Evolutionary conservation across 2,329 filamentous ascomycete species (phyloP).

Genomic region (Penicillium sp.): DNA sequence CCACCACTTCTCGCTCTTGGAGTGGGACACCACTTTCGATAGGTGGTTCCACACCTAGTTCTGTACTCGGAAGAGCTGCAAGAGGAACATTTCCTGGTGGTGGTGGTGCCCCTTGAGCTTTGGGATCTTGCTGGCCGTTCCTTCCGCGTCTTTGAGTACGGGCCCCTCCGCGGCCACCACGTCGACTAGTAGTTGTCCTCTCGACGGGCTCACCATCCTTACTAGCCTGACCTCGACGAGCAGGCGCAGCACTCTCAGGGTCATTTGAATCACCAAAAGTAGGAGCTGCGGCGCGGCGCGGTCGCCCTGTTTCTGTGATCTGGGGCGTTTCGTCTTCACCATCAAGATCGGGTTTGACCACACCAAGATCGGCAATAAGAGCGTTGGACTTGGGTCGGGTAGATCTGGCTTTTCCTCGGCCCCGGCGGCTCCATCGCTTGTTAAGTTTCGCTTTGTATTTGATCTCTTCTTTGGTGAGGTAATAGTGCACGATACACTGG

Average conservation of each 20-base stretch:
- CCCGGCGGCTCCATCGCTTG: slow-evolving; percentile 50
- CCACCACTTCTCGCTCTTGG: slow-evolving; percentile 29
- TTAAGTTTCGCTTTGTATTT: slow-evolving; percentile 56
- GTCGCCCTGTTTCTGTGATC: slow-evolving; percentile 56
- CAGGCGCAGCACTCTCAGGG: slow-evolving; percentile 31
- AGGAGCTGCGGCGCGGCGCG: slow-evolving; percentile 54
- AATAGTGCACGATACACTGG: slow-evolving; percentile 57
- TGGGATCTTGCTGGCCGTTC: slow-evolving; percentile 36
- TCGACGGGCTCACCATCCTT: slow-evolving; percentile 43
- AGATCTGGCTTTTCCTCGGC: slow-evolving; percentile 40
- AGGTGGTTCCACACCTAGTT: slow-evolving; percentile 22
- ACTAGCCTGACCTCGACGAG: slow-evolving; percentile 37
- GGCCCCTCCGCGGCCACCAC: slow-evolving; percentile 39
- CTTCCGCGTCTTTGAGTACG: slow-evolving; percentile 42
- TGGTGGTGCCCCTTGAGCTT: slow-evolving; percentile 16
- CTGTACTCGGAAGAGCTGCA: slow-evolving; percentile 32
- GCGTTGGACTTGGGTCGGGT: slow-evolving; percentile 52
- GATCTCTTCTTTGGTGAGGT: slow-evolving; percentile 54
- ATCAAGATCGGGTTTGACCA: slow-evolving; percentile 48
- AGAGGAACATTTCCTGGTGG: slow-evolving; percentile 22
- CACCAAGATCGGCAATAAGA: slow-evolving; percentile 52
- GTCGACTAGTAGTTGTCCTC: slow-evolving; percentile 36
- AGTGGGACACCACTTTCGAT: slow-evolving; percentile 21
- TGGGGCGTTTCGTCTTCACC: slow-evolving; percentile 49
- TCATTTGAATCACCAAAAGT: slow-evolving; percentile 51